These are phyloP conservation scores for Beauveria caledonica DNA, from an alignment of 2,329 filamentous ascomycete species.

Conservation along the genomic window DNA sequence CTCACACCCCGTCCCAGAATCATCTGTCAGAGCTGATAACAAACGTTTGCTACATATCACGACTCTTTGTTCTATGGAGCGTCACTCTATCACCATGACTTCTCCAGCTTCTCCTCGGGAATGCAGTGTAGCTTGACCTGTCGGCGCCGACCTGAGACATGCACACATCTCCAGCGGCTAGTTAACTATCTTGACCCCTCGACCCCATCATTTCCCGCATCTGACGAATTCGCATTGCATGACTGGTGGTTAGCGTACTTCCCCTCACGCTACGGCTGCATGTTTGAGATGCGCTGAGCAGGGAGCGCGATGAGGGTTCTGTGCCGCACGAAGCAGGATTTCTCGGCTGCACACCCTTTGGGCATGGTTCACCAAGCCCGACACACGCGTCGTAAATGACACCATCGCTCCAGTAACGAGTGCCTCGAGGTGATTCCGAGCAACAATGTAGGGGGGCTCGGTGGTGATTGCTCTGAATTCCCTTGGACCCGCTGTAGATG, in stretches of 20 bases:
- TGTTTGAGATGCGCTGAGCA: not conserved
- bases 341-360: too few species aligned
- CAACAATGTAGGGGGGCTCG: too few species aligned
- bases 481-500: too few species aligned
- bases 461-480: too few species aligned
- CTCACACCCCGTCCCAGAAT: not conserved
- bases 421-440: not conserved
- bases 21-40: not conserved
- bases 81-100: too few species aligned
- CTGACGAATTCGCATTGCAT: not conserved
- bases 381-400: not conserved
- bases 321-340: too few species aligned
- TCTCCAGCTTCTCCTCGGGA: not conserved
- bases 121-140: conserved; percentile 5
- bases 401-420: not conserved
- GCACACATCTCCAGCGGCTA: not conserved
- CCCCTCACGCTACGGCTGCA: not conserved
- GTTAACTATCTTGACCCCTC: not conserved
- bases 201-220: not conserved
- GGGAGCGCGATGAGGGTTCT: not conserved
- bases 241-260: not conserved
- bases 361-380: too few species aligned
- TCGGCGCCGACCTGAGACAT: not conserved
- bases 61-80: too few species aligned
- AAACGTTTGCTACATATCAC: not conserved